phyloP scores from a whole-genome alignment of 345 rosid genomes.

The Passiflora organensis region DNA sequence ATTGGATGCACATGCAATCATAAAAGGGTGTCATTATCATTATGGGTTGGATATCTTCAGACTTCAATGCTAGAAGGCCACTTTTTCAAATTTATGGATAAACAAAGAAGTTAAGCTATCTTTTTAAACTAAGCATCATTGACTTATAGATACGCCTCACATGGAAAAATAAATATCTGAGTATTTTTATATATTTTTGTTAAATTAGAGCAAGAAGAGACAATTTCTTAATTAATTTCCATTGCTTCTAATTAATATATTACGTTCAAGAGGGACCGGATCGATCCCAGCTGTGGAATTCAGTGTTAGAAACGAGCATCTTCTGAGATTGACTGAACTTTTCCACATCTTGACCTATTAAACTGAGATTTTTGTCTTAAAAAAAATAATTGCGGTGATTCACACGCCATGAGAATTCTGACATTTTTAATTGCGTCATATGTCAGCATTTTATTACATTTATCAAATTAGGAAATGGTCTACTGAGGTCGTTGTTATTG shows the following conservation, averaged over 20 bases:
- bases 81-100: slow-evolving; percentile 13
- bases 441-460: background rate
- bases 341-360: slow-evolving; percentile 37
- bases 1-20: background rate
- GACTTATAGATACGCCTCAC: slow-evolving; percentile 33
- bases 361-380: slow-evolving; percentile 31
- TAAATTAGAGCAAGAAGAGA: slow-evolving; percentile 2
- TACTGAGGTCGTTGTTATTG: slow-evolving; percentile 10
- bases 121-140: slow-evolving; percentile 13
- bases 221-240: slow-evolving; percentile 30
- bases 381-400: background rate
- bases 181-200: background rate
- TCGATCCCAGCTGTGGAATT: slow-evolving; percentile 41
- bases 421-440: background rate
- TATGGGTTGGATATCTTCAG: background rate
- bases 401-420: background rate
- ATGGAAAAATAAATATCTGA: slow-evolving; percentile 15
- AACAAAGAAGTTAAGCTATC: background rate
- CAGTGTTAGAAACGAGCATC: slow-evolving; percentile 16
- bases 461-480: background rate
- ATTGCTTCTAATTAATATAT: slow-evolving; percentile 4
- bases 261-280: slow-evolving; percentile 24
- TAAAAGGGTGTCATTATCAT: background rate
- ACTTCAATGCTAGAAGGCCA: background rate
- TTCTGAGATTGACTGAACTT: slow-evolving; percentile 26